Conservation (phyloP, 768 basidiomycete species). For the Podaxis sp. region DNA sequence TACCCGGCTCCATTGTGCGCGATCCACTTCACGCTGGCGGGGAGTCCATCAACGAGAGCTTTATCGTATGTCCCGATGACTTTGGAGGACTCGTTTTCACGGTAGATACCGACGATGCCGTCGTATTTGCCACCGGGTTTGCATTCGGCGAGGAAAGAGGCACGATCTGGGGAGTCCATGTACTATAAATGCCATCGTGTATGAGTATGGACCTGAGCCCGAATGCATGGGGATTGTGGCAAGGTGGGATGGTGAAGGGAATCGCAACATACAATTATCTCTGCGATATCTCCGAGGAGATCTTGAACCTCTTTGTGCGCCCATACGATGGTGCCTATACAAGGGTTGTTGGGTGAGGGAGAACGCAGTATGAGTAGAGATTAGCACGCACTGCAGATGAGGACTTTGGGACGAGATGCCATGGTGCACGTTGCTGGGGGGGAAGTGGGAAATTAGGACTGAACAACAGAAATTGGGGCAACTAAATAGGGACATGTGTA, state of each 20-base stretch:
- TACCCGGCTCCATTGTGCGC: conserved; percentile 94
- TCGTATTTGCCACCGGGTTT: conserved; percentile 70
- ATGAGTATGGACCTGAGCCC: neutral
- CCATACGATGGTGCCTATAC: conserved; percentile 71
- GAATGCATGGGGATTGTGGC: neutral
- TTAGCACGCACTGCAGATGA: conserved; percentile 35
- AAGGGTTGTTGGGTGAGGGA: neutral
- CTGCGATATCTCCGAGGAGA: conserved; percentile 65
- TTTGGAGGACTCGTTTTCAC: conserved; percentile 65
- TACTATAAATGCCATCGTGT: conserved; percentile 24
- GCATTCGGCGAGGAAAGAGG: conserved; percentile 67
- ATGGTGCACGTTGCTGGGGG: conserved; percentile 16
- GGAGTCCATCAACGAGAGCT: conserved; percentile 69
- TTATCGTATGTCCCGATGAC: conserved; percentile 78
- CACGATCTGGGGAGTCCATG: conserved; percentile 58
- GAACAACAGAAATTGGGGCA: neutral
- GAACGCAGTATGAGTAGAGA: neutral
- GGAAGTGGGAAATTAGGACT: neutral
- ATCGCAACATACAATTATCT: conserved; percentile 66
- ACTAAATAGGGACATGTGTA: neutral
- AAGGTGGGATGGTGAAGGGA: neutral
- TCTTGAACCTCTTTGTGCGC: conserved; percentile 70
- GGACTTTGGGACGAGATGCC: conserved; percentile 27
- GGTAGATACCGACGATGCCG: conserved; percentile 73
- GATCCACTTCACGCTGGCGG: conserved; percentile 75